Evolutionary conservation across 129 eudicot genomes (phyloP).

Genomic region (Flaveria bidentis): DNA sequence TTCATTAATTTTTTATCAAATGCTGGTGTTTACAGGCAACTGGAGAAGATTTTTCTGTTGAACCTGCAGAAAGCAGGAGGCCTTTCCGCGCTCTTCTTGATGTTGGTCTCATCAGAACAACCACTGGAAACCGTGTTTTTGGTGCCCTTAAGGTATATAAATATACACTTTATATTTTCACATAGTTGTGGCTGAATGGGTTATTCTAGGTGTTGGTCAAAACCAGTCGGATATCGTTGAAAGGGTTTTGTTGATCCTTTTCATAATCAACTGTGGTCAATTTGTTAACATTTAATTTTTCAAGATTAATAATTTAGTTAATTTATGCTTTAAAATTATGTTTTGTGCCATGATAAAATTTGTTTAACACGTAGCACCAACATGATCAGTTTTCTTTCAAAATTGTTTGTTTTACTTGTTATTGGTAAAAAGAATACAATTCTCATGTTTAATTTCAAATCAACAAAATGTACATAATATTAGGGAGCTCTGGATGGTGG

Average conservation of each 20-base stretch:
- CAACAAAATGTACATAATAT: not conserved
- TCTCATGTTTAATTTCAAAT: not conserved
- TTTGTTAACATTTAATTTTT: too few relatives aligned
- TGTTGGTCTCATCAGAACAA: conserved; percentile 27
- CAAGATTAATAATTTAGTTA: too few relatives aligned
- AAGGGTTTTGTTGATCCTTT: too few relatives aligned
- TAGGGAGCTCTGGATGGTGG: conserved; percentile 93
- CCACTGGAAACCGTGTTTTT: conserved; percentile 17
- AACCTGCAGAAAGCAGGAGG: conserved; percentile 71
- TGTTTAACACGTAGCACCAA: too few relatives aligned
- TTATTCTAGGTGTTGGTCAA: too few relatives aligned
- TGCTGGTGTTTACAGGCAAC: conserved; percentile 45
- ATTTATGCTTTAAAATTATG: too few relatives aligned
- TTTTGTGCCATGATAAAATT: too few relatives aligned
- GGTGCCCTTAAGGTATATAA: not conserved
- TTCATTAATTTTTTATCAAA: not conserved
- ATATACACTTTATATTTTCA: not conserved
- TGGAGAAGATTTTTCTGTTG: conserved; percentile 85
- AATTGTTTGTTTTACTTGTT: too few relatives aligned
- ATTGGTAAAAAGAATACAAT: not conserved
- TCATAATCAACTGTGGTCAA: too few relatives aligned
- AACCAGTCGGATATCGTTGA: too few relatives aligned
- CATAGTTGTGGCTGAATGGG: too few relatives aligned
- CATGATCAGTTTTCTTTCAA: too few relatives aligned
- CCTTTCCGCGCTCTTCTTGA: conserved; percentile 55